These are phyloP conservation scores for Hyaloperonospora brassicae DNA, from an alignment of 352 stramenopile species.

Conservation along the genomic window DNA sequence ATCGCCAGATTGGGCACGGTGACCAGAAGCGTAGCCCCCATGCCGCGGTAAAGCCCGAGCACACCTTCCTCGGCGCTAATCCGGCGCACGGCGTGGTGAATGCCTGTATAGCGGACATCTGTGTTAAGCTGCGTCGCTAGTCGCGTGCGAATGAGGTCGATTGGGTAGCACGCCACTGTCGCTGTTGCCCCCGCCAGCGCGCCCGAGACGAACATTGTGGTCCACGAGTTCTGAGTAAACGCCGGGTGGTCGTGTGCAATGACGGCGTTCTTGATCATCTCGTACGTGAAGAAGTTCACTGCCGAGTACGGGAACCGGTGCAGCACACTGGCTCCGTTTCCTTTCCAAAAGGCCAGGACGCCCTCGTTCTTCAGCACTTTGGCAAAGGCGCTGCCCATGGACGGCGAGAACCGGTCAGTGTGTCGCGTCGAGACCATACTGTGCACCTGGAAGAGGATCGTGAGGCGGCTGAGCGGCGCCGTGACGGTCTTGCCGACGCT, in stretches of 20 bases:
- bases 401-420: conserved; percentile 76
- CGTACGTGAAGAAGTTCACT: conserved; percentile 96
- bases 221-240: conserved; percentile 69
- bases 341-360: conserved; percentile 90
- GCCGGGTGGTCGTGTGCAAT: conserved; percentile 52
- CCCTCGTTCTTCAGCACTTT: conserved; percentile 92
- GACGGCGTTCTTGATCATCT: conserved; percentile 82
- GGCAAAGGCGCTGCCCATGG: conserved; percentile 63
- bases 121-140: conserved; percentile 90
- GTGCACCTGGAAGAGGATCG: conserved; percentile 95
- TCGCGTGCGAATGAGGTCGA: conserved; percentile 93
- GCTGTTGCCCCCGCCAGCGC: conserved; percentile 62
- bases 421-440: conserved; percentile 89
- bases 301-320: conserved; percentile 95
- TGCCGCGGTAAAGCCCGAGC: conserved; percentile 89
- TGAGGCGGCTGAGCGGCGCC: conserved; percentile 90
- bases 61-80: conserved; percentile 86
- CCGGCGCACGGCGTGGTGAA: conserved; percentile 89
- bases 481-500: conserved; percentile 94
- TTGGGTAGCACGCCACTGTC: conserved; percentile 91
- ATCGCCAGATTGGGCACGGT: conserved; percentile 94
- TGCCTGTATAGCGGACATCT: conserved; percentile 86
- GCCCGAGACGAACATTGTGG: conserved; percentile 67
- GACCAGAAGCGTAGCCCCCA: conserved; percentile 90
- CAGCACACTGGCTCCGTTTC: conserved; percentile 92